These are phyloP conservation scores for Hapsidospora chrysogenum DNA, from an alignment of 495 filamentous ascomycete species.

Conservation along the genomic window DNA sequence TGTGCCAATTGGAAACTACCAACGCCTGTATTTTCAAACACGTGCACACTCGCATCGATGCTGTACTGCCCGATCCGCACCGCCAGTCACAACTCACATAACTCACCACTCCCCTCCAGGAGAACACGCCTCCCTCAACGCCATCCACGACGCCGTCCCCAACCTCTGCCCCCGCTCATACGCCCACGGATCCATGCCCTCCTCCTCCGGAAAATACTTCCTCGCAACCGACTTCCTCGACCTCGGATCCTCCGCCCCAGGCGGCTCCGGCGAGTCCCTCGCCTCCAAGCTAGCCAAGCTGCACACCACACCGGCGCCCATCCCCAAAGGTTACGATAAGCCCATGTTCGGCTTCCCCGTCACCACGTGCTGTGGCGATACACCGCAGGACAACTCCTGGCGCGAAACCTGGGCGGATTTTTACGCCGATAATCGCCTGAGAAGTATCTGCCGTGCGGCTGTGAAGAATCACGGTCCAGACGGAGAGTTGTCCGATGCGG, in stretches of 20 bases:
- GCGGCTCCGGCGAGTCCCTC: constrained; percentile 33
- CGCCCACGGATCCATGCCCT: constrained; percentile 46
- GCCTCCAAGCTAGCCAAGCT: constrained; percentile 63
- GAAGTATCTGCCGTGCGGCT: constrained; percentile 40
- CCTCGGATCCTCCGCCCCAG: constrained; percentile 24
- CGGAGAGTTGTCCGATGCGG: constrained; percentile 35
- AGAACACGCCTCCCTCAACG: constrained; percentile 71
- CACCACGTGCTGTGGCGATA: constrained; percentile 71
- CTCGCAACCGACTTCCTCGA: constrained; percentile 73
- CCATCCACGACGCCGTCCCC: constrained; percentile 53
- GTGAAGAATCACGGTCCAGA: constrained; percentile 48
- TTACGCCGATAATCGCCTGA: constrained; percentile 57
- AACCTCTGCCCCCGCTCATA: constrained; percentile 57
- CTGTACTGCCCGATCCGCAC: neutral
- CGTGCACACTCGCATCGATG: no score
- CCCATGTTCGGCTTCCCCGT: constrained; percentile 68
- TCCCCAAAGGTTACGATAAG: constrained; percentile 36
- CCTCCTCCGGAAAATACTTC: constrained; percentile 37
- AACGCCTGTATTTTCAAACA: no score
- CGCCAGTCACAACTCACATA: neutral
- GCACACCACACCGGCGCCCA: constrained; percentile 59
- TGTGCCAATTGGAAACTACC: no score
- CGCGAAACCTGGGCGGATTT: constrained; percentile 63
- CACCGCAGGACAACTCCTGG: constrained; percentile 59
- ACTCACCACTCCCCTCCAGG: constrained; percentile 21